Evolutionary conservation across 352 stramenopile species (phyloP).

Genomic region (Phytophthora ohioensis): DNA sequence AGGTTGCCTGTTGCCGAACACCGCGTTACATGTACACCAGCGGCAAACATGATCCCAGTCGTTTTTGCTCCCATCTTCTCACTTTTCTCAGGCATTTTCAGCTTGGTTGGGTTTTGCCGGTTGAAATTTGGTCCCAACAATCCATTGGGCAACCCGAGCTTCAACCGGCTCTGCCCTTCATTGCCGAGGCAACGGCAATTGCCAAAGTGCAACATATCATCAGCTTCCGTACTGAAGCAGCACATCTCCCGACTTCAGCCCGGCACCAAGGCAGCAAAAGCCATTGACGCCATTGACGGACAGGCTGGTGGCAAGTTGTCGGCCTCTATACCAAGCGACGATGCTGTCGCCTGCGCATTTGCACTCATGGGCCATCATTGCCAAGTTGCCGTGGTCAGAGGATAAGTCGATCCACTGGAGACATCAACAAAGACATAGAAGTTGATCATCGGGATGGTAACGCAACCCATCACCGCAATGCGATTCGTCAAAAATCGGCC

Average conservation of each 20-base stretch:
- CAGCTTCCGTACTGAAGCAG: conserved; percentile 26
- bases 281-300: conserved; percentile 1
- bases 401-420: background rate
- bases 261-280: background rate
- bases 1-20: conserved; percentile 16
- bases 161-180: conserved; percentile 20
- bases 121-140: conserved; percentile 29
- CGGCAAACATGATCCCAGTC: conserved; percentile 13
- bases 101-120: conserved; percentile 15
- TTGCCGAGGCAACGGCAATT: conserved; percentile 14
- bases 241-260: conserved; percentile 28
- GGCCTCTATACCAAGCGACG: conserved; percentile 13
- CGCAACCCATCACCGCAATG: background rate
- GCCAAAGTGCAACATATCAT: conserved; percentile 14
- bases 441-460: conserved; percentile 23
- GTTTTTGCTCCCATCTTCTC: conserved; percentile 21
- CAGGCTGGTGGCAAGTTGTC: background rate
- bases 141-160: conserved; percentile 16
- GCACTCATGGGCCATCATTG: conserved; percentile 13
- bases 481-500: background rate
- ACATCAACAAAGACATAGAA: conserved; percentile 16
- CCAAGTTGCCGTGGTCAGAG: background rate
- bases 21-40: conserved; percentile 2
- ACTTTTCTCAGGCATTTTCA: conserved; percentile 15
- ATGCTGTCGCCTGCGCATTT: conserved; percentile 22